phyloP scores from a whole-genome alignment of 2,329 filamentous ascomycete genomes.

The Gaeumannomyces sp. region DNA sequence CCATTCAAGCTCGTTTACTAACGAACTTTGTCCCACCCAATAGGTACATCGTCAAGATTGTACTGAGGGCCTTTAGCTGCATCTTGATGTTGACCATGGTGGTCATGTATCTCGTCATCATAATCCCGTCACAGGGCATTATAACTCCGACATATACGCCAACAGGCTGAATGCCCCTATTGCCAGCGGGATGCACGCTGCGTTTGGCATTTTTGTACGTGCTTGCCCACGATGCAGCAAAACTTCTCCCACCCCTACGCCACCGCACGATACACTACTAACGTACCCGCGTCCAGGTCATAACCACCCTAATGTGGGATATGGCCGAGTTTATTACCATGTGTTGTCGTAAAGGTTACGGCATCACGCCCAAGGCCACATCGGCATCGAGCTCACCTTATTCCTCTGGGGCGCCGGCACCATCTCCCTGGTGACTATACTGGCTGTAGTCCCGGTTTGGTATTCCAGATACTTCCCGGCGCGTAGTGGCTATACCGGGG shows the following conservation, averaged over 20 bases:
- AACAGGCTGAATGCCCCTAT: background rate
- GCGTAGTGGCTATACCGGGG: no score
- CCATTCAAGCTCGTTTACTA: background rate
- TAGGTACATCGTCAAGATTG: slow-evolving; percentile 18
- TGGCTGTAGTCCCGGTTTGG: slow-evolving; percentile 3
- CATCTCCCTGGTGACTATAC: background rate
- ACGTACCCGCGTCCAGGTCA: background rate
- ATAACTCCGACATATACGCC: background rate
- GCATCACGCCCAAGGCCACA: slow-evolving; percentile 22
- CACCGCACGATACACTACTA: background rate
- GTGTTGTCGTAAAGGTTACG: slow-evolving; percentile 18
- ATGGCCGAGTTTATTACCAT: slow-evolving; percentile 20
- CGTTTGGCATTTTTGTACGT: background rate
- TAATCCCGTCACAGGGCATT: background rate
- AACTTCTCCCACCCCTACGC: no score
- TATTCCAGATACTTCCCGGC: background rate
- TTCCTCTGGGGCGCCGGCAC: slow-evolving; percentile 10
- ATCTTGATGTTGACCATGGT: background rate
- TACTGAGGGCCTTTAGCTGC: slow-evolving; percentile 14
- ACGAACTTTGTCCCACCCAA: background rate
- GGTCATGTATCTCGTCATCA: background rate
- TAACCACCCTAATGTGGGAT: slow-evolving; percentile 18
- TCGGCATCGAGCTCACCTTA: slow-evolving; percentile 21
- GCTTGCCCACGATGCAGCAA: no score
- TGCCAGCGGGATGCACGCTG: background rate